These are phyloP conservation scores for Nitzschia putrida DNA, from an alignment of 108 stramenopile genomes.

Conservation along the genomic window DNA sequence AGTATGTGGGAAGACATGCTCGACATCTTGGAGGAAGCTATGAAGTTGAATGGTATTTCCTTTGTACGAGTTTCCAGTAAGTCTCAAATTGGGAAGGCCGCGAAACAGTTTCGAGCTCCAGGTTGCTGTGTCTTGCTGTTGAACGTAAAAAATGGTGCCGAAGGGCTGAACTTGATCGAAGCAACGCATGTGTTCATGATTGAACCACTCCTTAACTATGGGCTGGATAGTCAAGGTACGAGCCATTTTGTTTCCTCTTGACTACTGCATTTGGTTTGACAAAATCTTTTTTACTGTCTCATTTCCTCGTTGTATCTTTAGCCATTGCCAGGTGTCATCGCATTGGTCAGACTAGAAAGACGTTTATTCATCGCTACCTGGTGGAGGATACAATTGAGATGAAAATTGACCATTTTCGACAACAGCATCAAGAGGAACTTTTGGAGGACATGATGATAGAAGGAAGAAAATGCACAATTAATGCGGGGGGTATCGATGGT, in stretches of 20 bases:
- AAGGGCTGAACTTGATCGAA: constrained; percentile 82
- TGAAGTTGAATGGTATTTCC: constrained; percentile 46
- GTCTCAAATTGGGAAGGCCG: constrained; percentile 32
- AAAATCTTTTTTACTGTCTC: too few relatives aligned
- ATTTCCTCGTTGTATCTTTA: too few relatives aligned
- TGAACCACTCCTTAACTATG: constrained; percentile 79
- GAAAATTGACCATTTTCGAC: constrained; percentile 62
- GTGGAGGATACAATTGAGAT: constrained; percentile 77
- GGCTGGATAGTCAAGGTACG: constrained; percentile 57
- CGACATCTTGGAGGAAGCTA: constrained; percentile 68
- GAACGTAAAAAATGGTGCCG: constrained; percentile 79
- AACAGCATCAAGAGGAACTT: constrained; percentile 42
- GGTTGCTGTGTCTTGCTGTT: constrained; percentile 58
- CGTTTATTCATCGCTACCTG: constrained; percentile 77
- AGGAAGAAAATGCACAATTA: constrained; percentile 12
- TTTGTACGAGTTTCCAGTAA: constrained; percentile 47
- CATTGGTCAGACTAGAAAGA: constrained; percentile 75
- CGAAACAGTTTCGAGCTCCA: constrained; percentile 34
- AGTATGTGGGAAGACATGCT: constrained; percentile 88
- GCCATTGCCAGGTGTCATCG: constrained; percentile 60
- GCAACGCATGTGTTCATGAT: constrained; percentile 86
- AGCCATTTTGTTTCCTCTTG: constrained; percentile 8
- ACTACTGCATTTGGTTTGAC: constrained; percentile 7
- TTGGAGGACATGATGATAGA: constrained; percentile 38
- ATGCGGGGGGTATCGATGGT: constrained; percentile 55